Conservation (phyloP, 139 green algal genomes). For the Coelastrella sp. region DNA sequence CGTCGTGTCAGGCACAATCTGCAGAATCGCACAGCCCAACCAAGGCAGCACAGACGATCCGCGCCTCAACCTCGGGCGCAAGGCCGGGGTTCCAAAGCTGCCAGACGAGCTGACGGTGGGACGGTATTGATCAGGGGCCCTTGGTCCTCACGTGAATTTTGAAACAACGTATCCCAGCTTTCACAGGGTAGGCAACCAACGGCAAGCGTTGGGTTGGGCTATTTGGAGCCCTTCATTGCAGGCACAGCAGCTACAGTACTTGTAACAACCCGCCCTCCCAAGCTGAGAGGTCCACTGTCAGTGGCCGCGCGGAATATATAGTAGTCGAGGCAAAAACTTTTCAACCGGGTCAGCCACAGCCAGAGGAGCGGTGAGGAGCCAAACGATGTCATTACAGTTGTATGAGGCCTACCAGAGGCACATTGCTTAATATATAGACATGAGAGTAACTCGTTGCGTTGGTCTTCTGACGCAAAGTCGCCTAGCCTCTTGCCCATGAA, state of each 20-base stretch:
- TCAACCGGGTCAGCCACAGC: conserved; percentile 12
- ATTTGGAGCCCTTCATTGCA: not conserved
- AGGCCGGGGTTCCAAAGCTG: too few species aligned
- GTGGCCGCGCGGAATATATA: not conserved
- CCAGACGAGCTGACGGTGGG: too few species aligned
- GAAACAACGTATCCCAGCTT: not conserved
- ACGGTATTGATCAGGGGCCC: not conserved
- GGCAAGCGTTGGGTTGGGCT: not conserved
- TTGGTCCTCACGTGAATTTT: not conserved
- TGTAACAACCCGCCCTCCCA: not conserved
- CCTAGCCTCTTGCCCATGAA: not conserved
- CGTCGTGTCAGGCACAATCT: too few species aligned
- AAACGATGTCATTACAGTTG: not conserved
- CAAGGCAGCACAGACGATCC: too few species aligned
- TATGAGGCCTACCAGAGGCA: not conserved
- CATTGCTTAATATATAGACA: not conserved
- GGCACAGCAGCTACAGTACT: conserved; percentile 25
- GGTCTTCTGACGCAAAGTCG: not conserved
- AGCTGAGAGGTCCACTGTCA: not conserved
- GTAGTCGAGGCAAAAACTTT: conserved; percentile 8
- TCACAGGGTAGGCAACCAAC: not conserved
- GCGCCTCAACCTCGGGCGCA: too few species aligned
- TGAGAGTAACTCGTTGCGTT: not conserved
- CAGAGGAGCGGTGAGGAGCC: not conserved
- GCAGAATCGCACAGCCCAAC: too few species aligned